Percentiles rank a stretch among this genome's conserved stretches.
These are phyloP conservation scores for Durusdinium trenchii DNA, from an alignment of 73 alveolate genomes.

Conservation along the genomic window DNA sequence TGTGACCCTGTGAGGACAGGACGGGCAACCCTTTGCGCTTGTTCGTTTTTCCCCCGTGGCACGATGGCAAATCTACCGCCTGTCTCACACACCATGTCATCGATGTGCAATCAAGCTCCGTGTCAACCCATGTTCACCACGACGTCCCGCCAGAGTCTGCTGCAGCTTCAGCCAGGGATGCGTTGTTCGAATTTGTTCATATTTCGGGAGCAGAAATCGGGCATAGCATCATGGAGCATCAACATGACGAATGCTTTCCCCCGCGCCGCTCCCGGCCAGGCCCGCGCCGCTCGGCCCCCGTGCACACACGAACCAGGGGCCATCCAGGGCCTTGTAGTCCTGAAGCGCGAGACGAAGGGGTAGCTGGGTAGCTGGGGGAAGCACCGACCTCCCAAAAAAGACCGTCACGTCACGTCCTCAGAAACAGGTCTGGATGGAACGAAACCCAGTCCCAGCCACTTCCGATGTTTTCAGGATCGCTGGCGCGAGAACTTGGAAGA, in stretches of 20 bases:
- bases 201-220: too few species aligned
- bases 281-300: not conserved
- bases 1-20: too few species aligned
- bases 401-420: not conserved
- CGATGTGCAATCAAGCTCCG: too few species aligned
- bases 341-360: not conserved
- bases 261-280: not conserved
- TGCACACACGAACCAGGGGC: conserved; percentile 89
- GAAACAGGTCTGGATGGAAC: not conserved
- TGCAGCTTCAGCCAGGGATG: too few species aligned
- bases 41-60: too few species aligned
- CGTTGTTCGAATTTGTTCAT: too few species aligned
- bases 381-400: not conserved
- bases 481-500: not conserved
- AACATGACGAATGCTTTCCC: not conserved
- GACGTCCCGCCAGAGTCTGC: too few species aligned
- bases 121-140: too few species aligned
- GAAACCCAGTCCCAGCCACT: not conserved
- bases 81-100: too few species aligned
- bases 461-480: not conserved
- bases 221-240: too few species aligned
- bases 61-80: too few species aligned
- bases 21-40: too few species aligned
- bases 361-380: not conserved
- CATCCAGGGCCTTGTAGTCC: conserved; percentile 77